Conservation (phyloP, 148 eudicot species). For the Dysphania ambrosioides region DNA sequence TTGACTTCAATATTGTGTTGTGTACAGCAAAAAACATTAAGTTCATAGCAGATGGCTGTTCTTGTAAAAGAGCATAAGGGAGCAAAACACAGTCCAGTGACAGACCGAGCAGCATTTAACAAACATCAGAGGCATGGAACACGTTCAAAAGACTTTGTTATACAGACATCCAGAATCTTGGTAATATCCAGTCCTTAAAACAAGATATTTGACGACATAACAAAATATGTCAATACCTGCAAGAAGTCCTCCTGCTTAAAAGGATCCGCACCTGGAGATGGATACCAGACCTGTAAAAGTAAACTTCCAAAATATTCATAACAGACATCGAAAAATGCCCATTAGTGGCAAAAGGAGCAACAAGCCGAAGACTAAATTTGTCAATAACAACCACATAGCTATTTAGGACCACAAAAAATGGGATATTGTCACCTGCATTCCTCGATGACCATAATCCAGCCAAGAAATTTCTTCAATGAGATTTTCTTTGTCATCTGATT, state of each 20-base stretch:
- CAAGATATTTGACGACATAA: background rate
- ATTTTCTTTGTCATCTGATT: slow-evolving; percentile 71
- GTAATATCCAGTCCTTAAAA: background rate
- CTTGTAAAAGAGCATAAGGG: too few relatives aligned
- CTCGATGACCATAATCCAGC: slow-evolving; percentile 97
- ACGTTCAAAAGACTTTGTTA: too few relatives aligned
- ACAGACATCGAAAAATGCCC: slow-evolving; percentile 29
- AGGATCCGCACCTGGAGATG: slow-evolving; percentile 81
- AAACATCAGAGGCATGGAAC: too few relatives aligned
- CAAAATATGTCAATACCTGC: slow-evolving; percentile 58
- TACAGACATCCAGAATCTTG: background rate
- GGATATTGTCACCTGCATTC: slow-evolving; percentile 86
- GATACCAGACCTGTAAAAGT: slow-evolving; percentile 94
- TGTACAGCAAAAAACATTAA: too few relatives aligned
- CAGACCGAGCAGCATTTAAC: too few relatives aligned
- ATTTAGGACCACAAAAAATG: background rate
- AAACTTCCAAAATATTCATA: slow-evolving; percentile 36
- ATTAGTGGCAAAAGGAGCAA: slow-evolving; percentile 5
- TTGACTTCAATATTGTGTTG: too few relatives aligned
- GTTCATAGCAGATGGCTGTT: too few relatives aligned
- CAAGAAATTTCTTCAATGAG: slow-evolving; percentile 96
- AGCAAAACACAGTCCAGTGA: too few relatives aligned
- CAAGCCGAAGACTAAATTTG: background rate
- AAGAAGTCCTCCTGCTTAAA: slow-evolving; percentile 98
- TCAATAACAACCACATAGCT: background rate